Base-by-base conservation (phyloP, 2,329 filamentous ascomycete genomes). In the Sporothrix inflata region DNA sequence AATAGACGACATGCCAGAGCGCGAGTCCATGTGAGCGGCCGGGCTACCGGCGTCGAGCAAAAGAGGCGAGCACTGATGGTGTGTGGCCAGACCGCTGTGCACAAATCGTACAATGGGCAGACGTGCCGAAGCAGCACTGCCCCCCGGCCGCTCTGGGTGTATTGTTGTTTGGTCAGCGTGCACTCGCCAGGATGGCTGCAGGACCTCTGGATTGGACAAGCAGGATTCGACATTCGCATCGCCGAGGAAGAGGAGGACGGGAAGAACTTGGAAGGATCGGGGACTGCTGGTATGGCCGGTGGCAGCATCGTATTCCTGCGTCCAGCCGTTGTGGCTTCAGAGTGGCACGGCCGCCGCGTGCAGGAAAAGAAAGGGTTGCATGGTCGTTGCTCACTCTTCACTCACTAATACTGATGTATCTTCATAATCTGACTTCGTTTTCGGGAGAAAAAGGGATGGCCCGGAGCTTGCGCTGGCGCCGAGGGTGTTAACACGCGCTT, bases 201-300 rank as follows among this genome's bases (percentile, higher is more conserved):
- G 61, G 61, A 30, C 40, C 12, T 66, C 40, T 66, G 40, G 61
- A 66, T 47, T 66, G 61, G 61, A 47, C 40, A 45, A 21, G 60
- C n/a, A 27, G 60, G 60, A 42, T 40, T 40, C 30, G 14, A 61
- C 8, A 34, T 61, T 61, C 49, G 4, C 49, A 24, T 51, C 19
- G 24, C 24, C 24, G 53, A 55, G 21, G 24, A 14, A 14, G 19
- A 38, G 30, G 30, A n/a, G 30, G 27, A 14, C 16, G 27, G 27
- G 55, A 60, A 2, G 8, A 61, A 21, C 4, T 1, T 27, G 60
- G n/a, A 63, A 42, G 38, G 38, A 63, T 45, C 21, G 45, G 11
- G 9, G n/a, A 6, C 30, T 61, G 30, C 16, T 61, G 55, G 14
- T 30, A 55, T 12, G 34, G 30, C 57, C 11, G 57, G 9, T 61